Evolutionary conservation across 1,139 yeast species (phyloP), one percentile per base, ranked within the genome.

Genomic region (Lodderomyces parapsilosis): DNA sequence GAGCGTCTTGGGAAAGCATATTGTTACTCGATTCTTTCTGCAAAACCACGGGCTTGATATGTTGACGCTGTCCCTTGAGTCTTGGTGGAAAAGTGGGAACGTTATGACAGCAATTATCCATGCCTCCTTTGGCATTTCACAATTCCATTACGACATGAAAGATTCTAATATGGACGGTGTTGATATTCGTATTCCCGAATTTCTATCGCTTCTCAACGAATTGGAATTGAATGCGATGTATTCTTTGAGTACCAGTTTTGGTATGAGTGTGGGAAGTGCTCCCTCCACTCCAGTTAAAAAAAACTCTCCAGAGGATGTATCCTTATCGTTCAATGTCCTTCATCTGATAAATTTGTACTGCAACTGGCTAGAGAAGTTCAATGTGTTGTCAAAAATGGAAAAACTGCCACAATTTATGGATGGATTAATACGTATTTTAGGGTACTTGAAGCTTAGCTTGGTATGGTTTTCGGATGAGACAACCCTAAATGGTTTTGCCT

Each of bases 31-130:
- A 23, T 84, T 86, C 53, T 67, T 78, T 34, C 71, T 69, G 15
- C 70, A 66, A 15, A 76, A 78, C 43, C 66, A 65, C 49, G 93
- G 93, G 0, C 59, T 81, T 15, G 73, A 71, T 22, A 68, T 84
- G 2, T 54, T 86, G 24, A 68, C 81, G 0, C 74, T 65, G 44
- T 65, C 66, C 32, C 55, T 80, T 30, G 61, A 65, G 40, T 57
- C 62, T 38, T 71, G 76, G 72, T 78, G 84, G 81, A 50, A 57
- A 22, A 68, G 71, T 46, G 73, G 69, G 39, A 61, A 56, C 17
- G 55, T 72, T 1, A 43, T 71, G 2, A 55, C 65, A 18, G 47
- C 61, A 6, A 52, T 78, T 3, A 69, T 71, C 47, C 49, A 66
- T 22, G 68, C 77, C 5, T 61, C 71, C 2, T 74, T 78, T 57